A percentile compares a stretch with the other conserved stretches of the same genome.
These are phyloP conservation scores for Amanita pallidorosea DNA, from an alignment of 768 basidiomycete genomes.

Conservation along the genomic window DNA sequence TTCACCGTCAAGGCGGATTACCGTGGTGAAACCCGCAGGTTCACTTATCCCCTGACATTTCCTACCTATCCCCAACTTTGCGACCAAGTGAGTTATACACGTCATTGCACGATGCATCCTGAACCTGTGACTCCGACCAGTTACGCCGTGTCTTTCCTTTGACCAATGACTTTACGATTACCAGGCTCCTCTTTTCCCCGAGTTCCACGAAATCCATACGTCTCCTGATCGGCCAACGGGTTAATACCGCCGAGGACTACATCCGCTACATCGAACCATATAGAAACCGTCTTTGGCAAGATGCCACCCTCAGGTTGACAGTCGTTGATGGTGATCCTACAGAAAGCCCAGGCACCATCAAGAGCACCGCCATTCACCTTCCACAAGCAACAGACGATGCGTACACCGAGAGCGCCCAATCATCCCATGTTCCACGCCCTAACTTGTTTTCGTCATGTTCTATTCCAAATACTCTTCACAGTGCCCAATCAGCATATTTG, in stretches of 20 bases:
- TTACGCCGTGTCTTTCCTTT: constrained; percentile 64
- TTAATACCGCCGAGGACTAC: constrained; percentile 51
- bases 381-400: constrained; percentile 4
- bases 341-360: constrained; percentile 21
- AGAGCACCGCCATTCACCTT: not conserved
- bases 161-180: constrained; percentile 47
- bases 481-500: constrained; percentile 7
- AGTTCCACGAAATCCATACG: constrained; percentile 40
- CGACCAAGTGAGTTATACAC: constrained; percentile 39
- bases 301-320: constrained; percentile 51
- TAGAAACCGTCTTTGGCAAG: constrained; percentile 34
- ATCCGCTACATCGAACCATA: constrained; percentile 36
- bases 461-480: constrained; percentile 7
- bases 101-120: constrained; percentile 4
- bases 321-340: constrained; percentile 39
- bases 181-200: constrained; percentile 61
- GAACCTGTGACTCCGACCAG: constrained; percentile 23
- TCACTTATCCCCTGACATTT: constrained; percentile 45
- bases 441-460: constrained; percentile 17
- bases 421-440: constrained; percentile 22
- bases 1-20: constrained; percentile 79
- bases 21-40: constrained; percentile 55
- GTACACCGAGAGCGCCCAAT: constrained; percentile 5
- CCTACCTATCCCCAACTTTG: constrained; percentile 54
- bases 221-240: constrained; percentile 53